Evolutionary conservation across 345 rosid genomes (phyloP).

Genomic region (Brassica nigra): DNA sequence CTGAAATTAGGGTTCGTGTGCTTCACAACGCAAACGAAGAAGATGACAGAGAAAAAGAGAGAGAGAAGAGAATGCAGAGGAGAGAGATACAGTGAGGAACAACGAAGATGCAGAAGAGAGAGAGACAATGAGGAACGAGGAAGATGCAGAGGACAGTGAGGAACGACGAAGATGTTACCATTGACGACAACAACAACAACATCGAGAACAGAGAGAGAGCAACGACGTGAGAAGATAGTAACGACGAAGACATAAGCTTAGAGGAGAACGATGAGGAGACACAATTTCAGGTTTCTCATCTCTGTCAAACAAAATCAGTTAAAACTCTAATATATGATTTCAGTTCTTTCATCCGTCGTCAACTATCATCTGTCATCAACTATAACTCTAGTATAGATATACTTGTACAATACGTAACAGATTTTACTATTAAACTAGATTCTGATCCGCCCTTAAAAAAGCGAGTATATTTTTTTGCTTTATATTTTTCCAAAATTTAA

Average conservation of each 20-base stretch:
- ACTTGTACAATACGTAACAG: background rate
- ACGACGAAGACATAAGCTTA: background rate
- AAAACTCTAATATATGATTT: background rate
- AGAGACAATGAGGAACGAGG: no score
- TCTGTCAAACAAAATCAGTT: background rate
- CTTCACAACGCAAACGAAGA: background rate
- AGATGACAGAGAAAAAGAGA: background rate
- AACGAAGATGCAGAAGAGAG: no score
- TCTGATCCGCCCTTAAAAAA: no score
- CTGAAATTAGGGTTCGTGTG: background rate
- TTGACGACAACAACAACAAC: no score
- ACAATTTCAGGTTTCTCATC: background rate
- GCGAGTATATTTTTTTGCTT: no score
- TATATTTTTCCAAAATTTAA: no score
- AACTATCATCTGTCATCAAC: background rate
- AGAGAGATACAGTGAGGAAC: no score
- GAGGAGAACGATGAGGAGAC: background rate
- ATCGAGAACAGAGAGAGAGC: background rate
- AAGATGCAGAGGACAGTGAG: no score
- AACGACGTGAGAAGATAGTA: background rate
- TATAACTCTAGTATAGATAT: no score
- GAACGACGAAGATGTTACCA: no score
- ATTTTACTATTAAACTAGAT: no score
- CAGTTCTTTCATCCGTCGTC: background rate
- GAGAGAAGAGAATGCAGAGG: no score